Conservation (phyloP, 164 flowering plant genomes). For the Vitis riparia region DNA sequence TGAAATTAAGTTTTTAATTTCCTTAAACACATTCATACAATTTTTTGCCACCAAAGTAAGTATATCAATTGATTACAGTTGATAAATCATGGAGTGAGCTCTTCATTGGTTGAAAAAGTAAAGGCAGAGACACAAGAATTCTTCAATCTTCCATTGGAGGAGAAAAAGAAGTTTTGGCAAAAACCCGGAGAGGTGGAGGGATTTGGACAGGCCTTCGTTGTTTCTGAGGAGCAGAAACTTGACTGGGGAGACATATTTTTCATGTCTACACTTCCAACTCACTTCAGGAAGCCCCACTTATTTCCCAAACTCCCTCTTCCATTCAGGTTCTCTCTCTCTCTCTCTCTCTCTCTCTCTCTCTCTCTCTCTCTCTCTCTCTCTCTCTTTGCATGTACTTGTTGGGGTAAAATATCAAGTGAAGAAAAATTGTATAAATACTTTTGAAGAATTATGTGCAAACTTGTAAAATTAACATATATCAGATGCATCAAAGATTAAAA, state of each 20-base stretch:
- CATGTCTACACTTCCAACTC: background rate
- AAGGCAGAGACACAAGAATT: background rate
- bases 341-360: too few species aligned
- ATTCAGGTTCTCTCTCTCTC: background rate
- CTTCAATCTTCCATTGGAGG: background rate
- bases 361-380: too few species aligned
- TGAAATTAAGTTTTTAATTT: too few species aligned
- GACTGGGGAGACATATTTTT: background rate
- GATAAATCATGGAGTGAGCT: background rate
- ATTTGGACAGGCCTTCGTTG: too few species aligned
- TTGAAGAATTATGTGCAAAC: too few species aligned
- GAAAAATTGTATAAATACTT: background rate
- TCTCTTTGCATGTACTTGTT: too few species aligned
- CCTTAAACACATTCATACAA: too few species aligned
- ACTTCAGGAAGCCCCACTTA: slow-evolving; percentile 3
- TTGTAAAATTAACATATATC: background rate
- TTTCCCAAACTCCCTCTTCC: background rate
- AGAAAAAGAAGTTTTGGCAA: background rate
- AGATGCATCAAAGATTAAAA: too few species aligned
- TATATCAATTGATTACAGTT: too few species aligned
- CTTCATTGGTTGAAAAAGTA: background rate
- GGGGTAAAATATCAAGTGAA: background rate
- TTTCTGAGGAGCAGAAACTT: too few species aligned
- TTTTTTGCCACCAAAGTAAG: too few species aligned
- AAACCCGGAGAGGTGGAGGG: too few species aligned